Base-by-base conservation (phyloP, 163 green algal genomes). In the Scenedesmus sp. region DNA sequence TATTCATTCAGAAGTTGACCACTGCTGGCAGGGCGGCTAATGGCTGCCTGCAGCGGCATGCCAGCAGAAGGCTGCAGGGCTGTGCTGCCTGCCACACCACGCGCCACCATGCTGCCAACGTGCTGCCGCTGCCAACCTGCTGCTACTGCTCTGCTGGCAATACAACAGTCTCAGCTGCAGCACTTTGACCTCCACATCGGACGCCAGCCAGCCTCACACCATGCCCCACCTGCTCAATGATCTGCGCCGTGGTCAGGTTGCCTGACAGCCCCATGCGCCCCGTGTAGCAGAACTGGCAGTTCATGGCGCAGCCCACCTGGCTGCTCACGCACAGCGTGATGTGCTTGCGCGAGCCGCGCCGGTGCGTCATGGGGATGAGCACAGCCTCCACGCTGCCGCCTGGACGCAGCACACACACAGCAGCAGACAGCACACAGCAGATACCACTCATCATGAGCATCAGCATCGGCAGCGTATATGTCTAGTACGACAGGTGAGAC, bases 211-310 rank as follows among this genome's bases (percentile, higher is more conserved):
- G 5, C 12, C n/a, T 26, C 9, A 10, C 15, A 59, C 12, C 7
- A 46, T 13, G 16, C 7, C 88, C 56, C 73, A 95, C 88, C 93
- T 99, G 97, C 89, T 99, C 96, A 9, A 99, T 95, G 76, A 99
- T 99, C 95, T 99, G 96, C 6, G 94, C 96, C 23, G 98, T 93
- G 13, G 90, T 96, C 0, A 99, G 96, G 91, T 98, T 97, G 55
- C 88, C 94, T 55, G 94, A 86, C 52, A 98, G 93, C 34, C 97
- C 97, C 96, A 98, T 97, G 85, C 90, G 91, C 16, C 97, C 98
- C 13, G 98, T 99, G 95, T 96, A 98, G 94, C 98, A 99, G 94
- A 99, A 99, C 94, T 99, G 95, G 94, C 98, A 99, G 91, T 97
- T 97, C 97, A 99, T 98, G 20, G 96, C 98, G 91, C 98, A 99